Base-by-base conservation (phyloP, 345 rosid species). In the Eucalyptus lansdowneana region DNA sequence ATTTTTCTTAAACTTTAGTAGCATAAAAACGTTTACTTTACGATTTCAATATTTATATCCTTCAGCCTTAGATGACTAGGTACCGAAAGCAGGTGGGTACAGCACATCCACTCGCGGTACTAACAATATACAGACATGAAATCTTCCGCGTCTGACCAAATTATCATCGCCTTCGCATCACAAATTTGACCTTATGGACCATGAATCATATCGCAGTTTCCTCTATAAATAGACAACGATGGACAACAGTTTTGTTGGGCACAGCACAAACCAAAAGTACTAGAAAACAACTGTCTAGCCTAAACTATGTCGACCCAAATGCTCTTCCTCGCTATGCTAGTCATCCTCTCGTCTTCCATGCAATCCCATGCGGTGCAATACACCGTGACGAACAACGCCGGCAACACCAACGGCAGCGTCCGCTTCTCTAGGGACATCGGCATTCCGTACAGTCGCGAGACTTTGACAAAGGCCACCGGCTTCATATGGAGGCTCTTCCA, bases 401-500 rank as follows among this genome's bases (percentile, higher is more conserved):
- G 89, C 4, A 47, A 45, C 87, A 93, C 91, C 4, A 65, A 81
- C 25, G 94, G 94, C 5, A 90, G 95, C 9, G 22, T 31, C 62
- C 92, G 93, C 27, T 94, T 89, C 93, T 17, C 60, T 25, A 90
- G 29, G 24, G 89, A 92, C 27, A 91, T 94, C 86, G 93, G 94
- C 14, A 42, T 67, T 9, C 86, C 80, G 3, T 91, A 91, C 92
- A 88, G 88, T 88, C 49, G 3, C 17, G 91, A 88, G 88, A 92
- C 91, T 10, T 25, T 94, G 27, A n/a, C n/a, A 5, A 81, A 93
- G 34, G 88, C 95, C 86, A 87, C 94, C 8, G 40, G 72, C 14
- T 94, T 94, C 87, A 94, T 93, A 14, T 92, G 94, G 95, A 44
- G 65, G 22, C 44, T 54, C 91, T 94, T 93, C 91, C 92, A 91